Percentiles rank a stretch among this genome's conserved stretches.
phyloP scores from a whole-genome alignment of 306 rosid genomes.

The Cicer cuneatum region DNA sequence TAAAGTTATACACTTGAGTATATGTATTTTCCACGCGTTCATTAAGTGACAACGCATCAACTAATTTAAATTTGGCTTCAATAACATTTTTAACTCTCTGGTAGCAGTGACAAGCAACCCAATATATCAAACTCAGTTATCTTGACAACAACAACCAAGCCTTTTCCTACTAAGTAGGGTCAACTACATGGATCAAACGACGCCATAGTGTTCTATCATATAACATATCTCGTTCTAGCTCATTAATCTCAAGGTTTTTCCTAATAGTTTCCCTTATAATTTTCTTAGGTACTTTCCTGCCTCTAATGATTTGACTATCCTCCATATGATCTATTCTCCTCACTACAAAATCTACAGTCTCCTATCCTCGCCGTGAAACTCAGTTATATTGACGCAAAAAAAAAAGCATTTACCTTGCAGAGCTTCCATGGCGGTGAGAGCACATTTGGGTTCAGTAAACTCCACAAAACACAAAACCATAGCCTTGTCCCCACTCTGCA shows the following conservation, averaged over 20 bases:
- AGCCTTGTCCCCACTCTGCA: constrained; percentile 85
- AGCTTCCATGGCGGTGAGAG: constrained; percentile 77
- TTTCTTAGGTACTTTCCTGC: too few species aligned
- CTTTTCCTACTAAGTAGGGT: constrained; percentile 33
- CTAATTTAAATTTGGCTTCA: neutral
- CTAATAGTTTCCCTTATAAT: too few species aligned
- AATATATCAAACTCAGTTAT: constrained; percentile 7
- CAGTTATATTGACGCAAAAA: neutral
- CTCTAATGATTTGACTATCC: too few species aligned
- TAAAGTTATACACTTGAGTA: constrained; percentile 40
- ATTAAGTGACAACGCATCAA: constrained; percentile 11
- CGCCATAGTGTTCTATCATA: too few species aligned
- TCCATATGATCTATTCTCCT: too few species aligned
- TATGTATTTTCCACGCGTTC: constrained; percentile 22
- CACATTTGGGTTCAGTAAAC: constrained; percentile 63
- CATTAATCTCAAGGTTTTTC: too few species aligned
- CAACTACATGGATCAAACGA: too few species aligned
- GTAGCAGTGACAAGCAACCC: neutral
- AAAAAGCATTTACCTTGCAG: constrained; percentile 55
- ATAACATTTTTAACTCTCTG: neutral
- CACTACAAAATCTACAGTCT: too few species aligned
- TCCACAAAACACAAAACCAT: constrained; percentile 78
- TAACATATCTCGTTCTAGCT: too few species aligned
- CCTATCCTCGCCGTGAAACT: neutral
- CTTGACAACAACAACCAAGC: neutral